Conservation (phyloP, 768 basidiomycete genomes). For the Trametes meyenii region DNA sequence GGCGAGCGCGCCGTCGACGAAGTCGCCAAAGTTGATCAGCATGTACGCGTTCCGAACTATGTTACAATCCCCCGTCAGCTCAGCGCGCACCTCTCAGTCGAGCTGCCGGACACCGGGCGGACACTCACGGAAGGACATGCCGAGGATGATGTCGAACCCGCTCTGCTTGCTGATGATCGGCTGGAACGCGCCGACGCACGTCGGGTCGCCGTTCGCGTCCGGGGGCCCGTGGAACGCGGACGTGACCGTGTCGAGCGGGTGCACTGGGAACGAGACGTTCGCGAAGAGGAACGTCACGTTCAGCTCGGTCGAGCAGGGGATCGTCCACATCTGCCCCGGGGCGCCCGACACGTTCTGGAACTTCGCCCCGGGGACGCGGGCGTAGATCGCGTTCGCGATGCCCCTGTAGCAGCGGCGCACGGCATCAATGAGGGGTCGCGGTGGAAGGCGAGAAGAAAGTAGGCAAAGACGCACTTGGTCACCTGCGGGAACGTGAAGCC, state of each 20-base stretch:
- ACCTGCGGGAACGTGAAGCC: constrained; percentile 40
- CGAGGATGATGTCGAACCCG: constrained; percentile 38
- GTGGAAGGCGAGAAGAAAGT: neutral
- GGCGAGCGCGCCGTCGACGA: constrained; percentile 35
- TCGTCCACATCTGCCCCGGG: constrained; percentile 32
- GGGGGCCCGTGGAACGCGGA: constrained; percentile 24
- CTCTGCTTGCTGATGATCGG: constrained; percentile 30
- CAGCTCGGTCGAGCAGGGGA: constrained; percentile 38
- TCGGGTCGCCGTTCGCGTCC: constrained; percentile 32
- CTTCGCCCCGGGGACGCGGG: constrained; percentile 36
- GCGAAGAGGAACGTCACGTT: constrained; percentile 37
- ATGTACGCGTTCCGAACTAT: constrained; percentile 43
- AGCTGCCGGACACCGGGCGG: neutral
- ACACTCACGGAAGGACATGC: constrained; percentile 41
- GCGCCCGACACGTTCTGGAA: constrained; percentile 24
- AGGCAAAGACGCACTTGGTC: constrained; percentile 23
- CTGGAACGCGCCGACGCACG: constrained; percentile 41
- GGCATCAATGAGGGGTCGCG: neutral
- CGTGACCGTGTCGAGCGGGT: constrained; percentile 37
- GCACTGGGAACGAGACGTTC: constrained; percentile 35
- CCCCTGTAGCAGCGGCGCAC: neutral
- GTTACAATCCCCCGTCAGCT: too few species aligned
- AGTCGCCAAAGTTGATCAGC: constrained; percentile 41
- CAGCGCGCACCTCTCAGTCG: neutral
- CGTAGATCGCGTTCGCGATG: constrained; percentile 43